Percentiles rank a stretch among this genome's conserved stretches.
These are phyloP conservation scores for Beauveria scarabaeidicola DNA, from an alignment of 2,329 filamentous ascomycete species.

Conservation along the genomic window DNA sequence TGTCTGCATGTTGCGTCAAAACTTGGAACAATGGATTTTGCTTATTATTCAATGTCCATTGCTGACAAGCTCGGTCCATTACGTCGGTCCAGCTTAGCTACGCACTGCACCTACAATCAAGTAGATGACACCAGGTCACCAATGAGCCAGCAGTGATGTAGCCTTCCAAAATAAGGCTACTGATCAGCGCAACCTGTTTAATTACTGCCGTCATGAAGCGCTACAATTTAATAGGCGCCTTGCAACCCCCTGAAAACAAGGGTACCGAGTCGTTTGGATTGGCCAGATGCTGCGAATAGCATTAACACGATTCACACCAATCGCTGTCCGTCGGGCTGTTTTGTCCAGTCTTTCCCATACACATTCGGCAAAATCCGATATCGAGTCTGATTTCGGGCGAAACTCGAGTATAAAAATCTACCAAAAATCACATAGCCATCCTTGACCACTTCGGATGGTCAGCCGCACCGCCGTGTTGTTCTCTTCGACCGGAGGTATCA, in stretches of 20 bases:
- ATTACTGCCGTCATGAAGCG: slow-evolving; percentile 1
- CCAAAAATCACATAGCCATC: too few species aligned
- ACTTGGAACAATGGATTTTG: not conserved
- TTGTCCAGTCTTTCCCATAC: not conserved
- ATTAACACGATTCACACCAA: not conserved
- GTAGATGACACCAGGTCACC: too few species aligned
- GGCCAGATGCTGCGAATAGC: too few species aligned
- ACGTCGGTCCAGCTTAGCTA: too few species aligned
- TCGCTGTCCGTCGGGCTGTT: not conserved
- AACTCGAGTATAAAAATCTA: too few species aligned
- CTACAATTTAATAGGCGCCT: not conserved
- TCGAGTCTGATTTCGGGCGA: too few species aligned
- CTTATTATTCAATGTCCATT: not conserved
- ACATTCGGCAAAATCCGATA: not conserved
- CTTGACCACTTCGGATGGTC: too few species aligned
- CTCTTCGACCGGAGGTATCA: too few species aligned
- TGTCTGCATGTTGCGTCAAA: not conserved
- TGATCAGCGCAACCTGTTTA: not conserved
- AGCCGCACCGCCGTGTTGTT: too few species aligned
- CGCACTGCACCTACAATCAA: too few species aligned
- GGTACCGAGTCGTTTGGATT: not conserved
- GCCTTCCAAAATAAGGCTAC: not conserved
- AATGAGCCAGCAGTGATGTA: not conserved
- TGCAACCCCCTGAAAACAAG: not conserved
- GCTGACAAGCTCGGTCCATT: not conserved